A percentile compares a stretch with the other conserved stretches of the same genome.
These are phyloP conservation scores for Fusarium pseudonygamai DNA, from an alignment of 2,329 filamentous ascomycete species.

Conservation along the genomic window DNA sequence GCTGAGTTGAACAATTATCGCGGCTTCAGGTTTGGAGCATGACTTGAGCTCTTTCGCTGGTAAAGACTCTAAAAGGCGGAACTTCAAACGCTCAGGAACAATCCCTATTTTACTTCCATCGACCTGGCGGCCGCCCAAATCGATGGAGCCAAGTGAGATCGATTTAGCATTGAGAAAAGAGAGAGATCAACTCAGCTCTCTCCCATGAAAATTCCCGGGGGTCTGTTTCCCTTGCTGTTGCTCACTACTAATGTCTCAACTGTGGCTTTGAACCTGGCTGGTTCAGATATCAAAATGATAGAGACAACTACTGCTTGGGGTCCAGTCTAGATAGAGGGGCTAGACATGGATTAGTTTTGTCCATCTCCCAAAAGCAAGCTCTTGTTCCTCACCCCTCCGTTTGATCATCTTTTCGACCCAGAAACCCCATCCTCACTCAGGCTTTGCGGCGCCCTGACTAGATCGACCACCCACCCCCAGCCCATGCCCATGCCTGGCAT, in stretches of 20 bases:
- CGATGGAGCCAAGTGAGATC: slow-evolving; percentile 10
- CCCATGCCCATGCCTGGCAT: slow-evolving; percentile 26
- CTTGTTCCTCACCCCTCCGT: slow-evolving; percentile 37
- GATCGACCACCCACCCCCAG: slow-evolving; percentile 28
- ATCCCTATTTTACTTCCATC: not conserved
- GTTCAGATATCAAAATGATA: slow-evolving; percentile 35
- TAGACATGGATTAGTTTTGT: slow-evolving; percentile 39
- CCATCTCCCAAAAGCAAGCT: slow-evolving; percentile 28
- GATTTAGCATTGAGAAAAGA: slow-evolving; percentile 18
- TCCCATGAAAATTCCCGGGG: slow-evolving; percentile 13
- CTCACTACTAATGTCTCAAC: slow-evolving; percentile 38
- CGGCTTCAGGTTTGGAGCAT: not conserved
- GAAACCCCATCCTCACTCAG: slow-evolving; percentile 36
- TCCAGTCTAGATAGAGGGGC: slow-evolving; percentile 24
- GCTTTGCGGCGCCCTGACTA: slow-evolving; percentile 30
- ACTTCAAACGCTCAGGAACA: not conserved
- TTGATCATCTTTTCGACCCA: slow-evolving; percentile 42
- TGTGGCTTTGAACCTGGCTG: slow-evolving; percentile 27
- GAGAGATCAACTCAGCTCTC: slow-evolving; percentile 20
- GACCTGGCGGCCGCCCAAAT: slow-evolving; percentile 10
- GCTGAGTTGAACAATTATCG: not conserved
- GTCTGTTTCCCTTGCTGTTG: slow-evolving; percentile 21
- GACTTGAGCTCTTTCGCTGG: not conserved
- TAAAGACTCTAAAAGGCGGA: not conserved
- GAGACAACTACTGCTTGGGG: slow-evolving; percentile 30